A percentile compares a stretch with the other conserved stretches of the same genome.
Evolutionary conservation across 352 stramenopile species (phyloP).

Genomic region (Pythium dissimile): DNA sequence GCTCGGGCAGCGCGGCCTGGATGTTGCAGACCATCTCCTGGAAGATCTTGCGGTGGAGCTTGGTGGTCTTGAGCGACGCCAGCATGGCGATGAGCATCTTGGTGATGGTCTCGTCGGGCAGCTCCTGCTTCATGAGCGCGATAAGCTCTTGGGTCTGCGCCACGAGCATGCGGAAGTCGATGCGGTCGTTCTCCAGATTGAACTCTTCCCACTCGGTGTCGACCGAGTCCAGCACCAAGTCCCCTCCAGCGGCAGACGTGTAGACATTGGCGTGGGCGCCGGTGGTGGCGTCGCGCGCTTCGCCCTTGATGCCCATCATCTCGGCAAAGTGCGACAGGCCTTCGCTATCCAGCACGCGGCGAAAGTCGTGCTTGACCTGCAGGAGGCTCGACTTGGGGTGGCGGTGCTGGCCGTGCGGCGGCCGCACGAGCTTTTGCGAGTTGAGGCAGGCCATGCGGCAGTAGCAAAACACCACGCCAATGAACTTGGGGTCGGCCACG

Average conservation of each 20-base stretch:
- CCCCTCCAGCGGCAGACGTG: no score
- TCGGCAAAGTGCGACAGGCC: constrained; percentile 65
- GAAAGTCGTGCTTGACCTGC: constrained; percentile 82
- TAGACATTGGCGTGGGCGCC: no score
- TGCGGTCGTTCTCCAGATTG: constrained; percentile 83
- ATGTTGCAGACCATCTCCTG: constrained; percentile 88
- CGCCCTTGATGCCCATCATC: constrained; percentile 69
- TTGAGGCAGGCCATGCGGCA: constrained; percentile 80
- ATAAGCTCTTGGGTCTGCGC: constrained; percentile 64
- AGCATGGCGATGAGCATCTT: constrained; percentile 86
- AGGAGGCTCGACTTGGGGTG: constrained; percentile 69
- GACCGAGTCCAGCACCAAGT: constrained; percentile 25
- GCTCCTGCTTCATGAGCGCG: constrained; percentile 52
- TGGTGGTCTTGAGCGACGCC: constrained; percentile 80
- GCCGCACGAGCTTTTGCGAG: constrained; percentile 74
- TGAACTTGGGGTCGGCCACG: constrained; percentile 67
- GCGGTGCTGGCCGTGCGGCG: constrained; percentile 40
- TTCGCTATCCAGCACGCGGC: constrained; percentile 77
- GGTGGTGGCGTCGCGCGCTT: constrained; percentile 8
- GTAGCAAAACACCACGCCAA: constrained; percentile 81
- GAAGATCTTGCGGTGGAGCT: constrained; percentile 86
- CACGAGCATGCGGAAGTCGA: constrained; percentile 81
- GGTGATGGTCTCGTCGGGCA: constrained; percentile 73
- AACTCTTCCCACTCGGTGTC: constrained; percentile 86
- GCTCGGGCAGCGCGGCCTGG: constrained; percentile 66